Conservation (phyloP, 805 yeast species). For the Schwanniomyces polymorphus region DNA sequence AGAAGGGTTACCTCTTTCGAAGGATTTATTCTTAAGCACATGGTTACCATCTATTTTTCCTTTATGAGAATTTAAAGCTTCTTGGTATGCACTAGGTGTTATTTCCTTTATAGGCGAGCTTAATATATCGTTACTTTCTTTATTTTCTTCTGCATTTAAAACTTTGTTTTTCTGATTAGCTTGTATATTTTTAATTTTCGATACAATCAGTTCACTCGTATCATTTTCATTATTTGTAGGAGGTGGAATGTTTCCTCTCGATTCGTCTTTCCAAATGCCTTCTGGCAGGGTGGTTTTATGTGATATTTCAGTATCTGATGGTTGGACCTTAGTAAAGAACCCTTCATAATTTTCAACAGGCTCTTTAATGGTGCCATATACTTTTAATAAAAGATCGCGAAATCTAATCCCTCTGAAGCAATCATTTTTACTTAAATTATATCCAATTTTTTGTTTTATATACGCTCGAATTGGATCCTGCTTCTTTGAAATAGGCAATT, state of each 20-base stretch:
- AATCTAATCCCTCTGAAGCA: slow-evolving; percentile 12
- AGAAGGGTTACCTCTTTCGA: no score
- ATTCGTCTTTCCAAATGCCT: not conserved
- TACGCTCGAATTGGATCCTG: slow-evolving; percentile 5
- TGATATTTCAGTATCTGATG: not conserved
- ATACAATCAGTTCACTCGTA: no score
- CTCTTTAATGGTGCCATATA: slow-evolving; percentile 14
- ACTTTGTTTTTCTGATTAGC: not conserved
- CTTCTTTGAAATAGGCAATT: slow-evolving; percentile 4
- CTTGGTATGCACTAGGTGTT: not conserved
- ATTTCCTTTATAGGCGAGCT: not conserved
- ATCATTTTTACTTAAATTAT: slow-evolving; percentile 10
- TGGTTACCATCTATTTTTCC: not conserved
- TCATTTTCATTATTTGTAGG: not conserved
- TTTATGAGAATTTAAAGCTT: not conserved
- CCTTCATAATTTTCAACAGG: slow-evolving; percentile 12
- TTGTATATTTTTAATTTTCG: no score
- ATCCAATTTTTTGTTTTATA: slow-evolving; percentile 4
- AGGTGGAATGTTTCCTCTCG: not conserved
- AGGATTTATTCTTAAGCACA: no score
- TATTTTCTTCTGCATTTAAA: not conserved
- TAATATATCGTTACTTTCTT: not conserved
- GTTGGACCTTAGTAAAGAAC: not conserved
- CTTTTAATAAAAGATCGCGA: slow-evolving; percentile 12
- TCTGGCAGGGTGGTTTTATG: not conserved